Conservation (phyloP, 495 filamentous ascomycete genomes). For the Penicillium herquei region DNA sequence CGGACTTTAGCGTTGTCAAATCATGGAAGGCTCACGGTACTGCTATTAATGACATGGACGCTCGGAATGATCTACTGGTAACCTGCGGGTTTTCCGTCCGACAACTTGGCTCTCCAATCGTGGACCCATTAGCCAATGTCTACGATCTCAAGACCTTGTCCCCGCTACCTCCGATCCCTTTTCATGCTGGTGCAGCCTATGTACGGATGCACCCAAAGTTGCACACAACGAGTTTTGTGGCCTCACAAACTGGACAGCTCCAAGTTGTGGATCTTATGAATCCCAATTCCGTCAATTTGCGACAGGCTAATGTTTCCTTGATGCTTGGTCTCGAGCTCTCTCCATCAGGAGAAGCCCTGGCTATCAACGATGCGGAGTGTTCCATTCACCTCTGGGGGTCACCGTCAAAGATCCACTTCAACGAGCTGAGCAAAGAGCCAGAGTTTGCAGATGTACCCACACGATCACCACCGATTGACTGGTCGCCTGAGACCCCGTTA, state of each 20-base stretch:
- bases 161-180: conserved; percentile 84
- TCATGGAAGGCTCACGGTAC: conserved; percentile 84
- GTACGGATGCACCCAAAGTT: conserved; percentile 94
- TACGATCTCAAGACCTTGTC: conserved; percentile 87
- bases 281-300: conserved; percentile 81
- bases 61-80: conserved; percentile 83
- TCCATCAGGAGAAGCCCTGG: conserved; percentile 85
- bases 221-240: conserved; percentile 87
- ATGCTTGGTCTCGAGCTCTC: conserved; percentile 81
- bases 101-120: conserved; percentile 60
- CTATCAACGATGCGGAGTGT: conserved; percentile 74
- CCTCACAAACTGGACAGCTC: conserved; percentile 84
- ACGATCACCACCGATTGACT: conserved; percentile 54
- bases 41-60: conserved; percentile 91
- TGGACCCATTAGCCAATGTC: conserved; percentile 89
- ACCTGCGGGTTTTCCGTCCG: conserved; percentile 91
- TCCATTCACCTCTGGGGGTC: conserved; percentile 90
- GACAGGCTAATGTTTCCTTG: conserved; percentile 76
- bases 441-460: conserved; percentile 70
- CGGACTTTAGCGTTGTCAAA: conserved; percentile 72
- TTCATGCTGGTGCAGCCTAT: conserved; percentile 86
- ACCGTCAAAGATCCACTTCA: conserved; percentile 82
- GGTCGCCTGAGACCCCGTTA: conserved; percentile 75
- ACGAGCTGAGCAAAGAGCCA: conserved; percentile 74
- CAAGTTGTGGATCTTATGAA: conserved; percentile 96